Conservation (phyloP, 208 protist species). For the Novymonas esmeraldas region DNA sequence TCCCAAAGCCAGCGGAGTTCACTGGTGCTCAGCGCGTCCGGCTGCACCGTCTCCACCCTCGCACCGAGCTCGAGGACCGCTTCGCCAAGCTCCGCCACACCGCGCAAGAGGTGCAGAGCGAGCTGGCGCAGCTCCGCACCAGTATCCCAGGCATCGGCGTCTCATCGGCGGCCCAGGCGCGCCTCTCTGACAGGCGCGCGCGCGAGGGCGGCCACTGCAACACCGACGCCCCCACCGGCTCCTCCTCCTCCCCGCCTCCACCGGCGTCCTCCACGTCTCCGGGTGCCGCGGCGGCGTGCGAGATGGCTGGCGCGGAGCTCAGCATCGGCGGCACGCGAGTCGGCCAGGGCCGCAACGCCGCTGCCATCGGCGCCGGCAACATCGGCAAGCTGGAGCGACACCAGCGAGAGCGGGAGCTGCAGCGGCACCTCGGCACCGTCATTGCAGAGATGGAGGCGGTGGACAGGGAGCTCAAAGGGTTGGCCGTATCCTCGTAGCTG, state of each 20-base stretch:
- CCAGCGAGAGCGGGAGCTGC: conserved; percentile 54
- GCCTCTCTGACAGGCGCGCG: conserved; percentile 7
- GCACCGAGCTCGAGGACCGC: conserved; percentile 58
- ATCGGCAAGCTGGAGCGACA: conserved; percentile 45
- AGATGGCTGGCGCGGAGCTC: conserved; percentile 1
- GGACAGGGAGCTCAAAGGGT: conserved; percentile 51
- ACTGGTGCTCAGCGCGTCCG: conserved; percentile 69
- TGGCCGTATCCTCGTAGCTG: conserved; percentile 11
- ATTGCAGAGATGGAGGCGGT: conserved; percentile 75
- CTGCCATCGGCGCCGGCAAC: too few relatives aligned
- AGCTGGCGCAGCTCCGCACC: conserved; percentile 51
- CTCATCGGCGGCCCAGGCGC: not conserved
- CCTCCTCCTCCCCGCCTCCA: not conserved
- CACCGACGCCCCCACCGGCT: not conserved
- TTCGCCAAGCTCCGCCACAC: conserved; percentile 57
- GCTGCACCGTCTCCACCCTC: conserved; percentile 52
- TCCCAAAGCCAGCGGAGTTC: conserved; percentile 57
- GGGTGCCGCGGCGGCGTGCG: not conserved
- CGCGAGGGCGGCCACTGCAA: not conserved
- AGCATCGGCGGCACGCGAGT: conserved; percentile 7
- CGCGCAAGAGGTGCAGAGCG: conserved; percentile 46
- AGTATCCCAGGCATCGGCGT: not conserved
- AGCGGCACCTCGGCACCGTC: conserved; percentile 41
- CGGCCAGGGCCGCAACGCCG: conserved; percentile 10
- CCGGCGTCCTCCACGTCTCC: not conserved